Conservation (phyloP, 1,284 basidiomycete genomes). For the Phylloboletellus chloephorus region DNA sequence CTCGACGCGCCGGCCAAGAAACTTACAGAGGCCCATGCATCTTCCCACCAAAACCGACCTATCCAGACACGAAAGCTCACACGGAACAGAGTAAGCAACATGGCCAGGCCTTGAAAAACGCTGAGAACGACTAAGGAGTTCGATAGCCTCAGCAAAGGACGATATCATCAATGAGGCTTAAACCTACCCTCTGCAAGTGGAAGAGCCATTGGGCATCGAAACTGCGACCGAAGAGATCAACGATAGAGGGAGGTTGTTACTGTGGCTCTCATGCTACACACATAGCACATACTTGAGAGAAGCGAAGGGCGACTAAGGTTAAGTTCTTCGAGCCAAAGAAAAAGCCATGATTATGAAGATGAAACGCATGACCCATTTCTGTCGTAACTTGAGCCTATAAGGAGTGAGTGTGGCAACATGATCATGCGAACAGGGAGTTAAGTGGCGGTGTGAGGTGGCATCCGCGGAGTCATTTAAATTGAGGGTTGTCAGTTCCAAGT, state of each 20-base stretch:
- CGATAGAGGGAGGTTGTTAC: slow-evolving; percentile 4
- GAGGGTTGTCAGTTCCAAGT: no score
- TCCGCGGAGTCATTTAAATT: no score
- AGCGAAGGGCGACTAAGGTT: slow-evolving; percentile 1
- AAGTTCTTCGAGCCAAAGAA: slow-evolving; percentile 5
- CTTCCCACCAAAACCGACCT: slow-evolving; percentile 10
- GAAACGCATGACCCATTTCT: background rate
- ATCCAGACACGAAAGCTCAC: slow-evolving; percentile 5
- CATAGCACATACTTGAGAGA: slow-evolving; percentile 2
- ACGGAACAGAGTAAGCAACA: slow-evolving; percentile 1
- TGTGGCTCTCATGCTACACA: background rate
- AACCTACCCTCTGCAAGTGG: background rate
- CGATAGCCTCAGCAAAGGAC: background rate
- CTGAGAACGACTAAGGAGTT: background rate
- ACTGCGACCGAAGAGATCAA: background rate
- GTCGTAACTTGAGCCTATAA: background rate
- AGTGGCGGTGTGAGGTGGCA: no score
- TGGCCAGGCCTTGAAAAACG: background rate
- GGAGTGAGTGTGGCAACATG: no score
- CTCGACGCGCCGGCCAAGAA: background rate
- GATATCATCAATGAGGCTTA: background rate
- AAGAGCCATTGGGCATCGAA: background rate
- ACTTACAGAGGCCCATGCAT: slow-evolving; percentile 3
- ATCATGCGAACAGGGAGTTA: slow-evolving; percentile 3
- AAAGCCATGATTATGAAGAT: background rate